Base-by-base conservation (phyloP, 306 rosid species). In the Pterocarpus santalinus region DNA sequence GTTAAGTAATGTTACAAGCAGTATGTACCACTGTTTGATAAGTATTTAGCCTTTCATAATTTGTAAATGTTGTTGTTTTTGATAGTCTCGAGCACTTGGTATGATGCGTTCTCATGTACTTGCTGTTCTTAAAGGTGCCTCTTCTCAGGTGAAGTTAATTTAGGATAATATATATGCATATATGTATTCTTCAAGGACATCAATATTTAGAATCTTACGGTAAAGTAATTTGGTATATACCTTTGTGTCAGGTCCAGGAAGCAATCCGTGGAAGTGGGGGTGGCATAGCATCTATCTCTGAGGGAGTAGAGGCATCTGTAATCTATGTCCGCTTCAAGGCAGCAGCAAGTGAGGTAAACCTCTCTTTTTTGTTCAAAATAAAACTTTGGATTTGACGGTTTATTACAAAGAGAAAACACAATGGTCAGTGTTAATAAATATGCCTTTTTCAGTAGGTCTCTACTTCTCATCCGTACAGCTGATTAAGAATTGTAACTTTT, bases 281-380 rank as follows among this genome's bases (percentile, higher is more conserved):
- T 73, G 88, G 80, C 90, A 95, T 85, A 78, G 67, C 93, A 63
- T 83, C 92, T 85, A 88, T 96, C 75, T 92, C 99, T 9, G 99
- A 96, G 88, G 98, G 99, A 80, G 98, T 96, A 16, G 98, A 93
- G 90, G 96, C 99, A 84, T 93, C 99, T n/a, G 92, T 89, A 73
- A 89, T 96, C 85, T 92, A 96, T 85, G 98, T 96, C 62, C 97
- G 98, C 78, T 96, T 96, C 88, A 92, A 96, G 96, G 99, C 97
- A 72, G 99, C 94, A 14, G 98, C 99, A 65, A 91, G 94, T 83
- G 98, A 96, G 97, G 99, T 90, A 89, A 75, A 60, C 41, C 34
- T 46, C 35, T 86, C 53, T 13, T 55, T 72, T 81, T 58, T 51
- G 41, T 47, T 84, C 57, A 9, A 22, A 68, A 67, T 39, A 47